Evolutionary conservation across 208 protist species (phyloP).

Genomic region (Balamuthia mandrillaris): DNA sequence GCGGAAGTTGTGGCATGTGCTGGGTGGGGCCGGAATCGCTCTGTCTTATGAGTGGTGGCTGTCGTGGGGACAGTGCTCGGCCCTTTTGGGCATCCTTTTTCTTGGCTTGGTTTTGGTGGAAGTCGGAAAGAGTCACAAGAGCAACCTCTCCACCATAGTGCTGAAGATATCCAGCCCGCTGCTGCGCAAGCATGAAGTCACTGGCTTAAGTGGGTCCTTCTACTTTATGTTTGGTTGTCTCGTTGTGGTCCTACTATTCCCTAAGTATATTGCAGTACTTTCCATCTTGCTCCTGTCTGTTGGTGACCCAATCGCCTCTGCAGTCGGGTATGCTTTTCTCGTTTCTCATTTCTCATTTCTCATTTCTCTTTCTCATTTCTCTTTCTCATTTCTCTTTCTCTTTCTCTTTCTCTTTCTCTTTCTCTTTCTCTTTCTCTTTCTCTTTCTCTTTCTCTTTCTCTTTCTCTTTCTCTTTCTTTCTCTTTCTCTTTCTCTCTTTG

Average conservation of each 20-base stretch:
- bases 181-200: slow-evolving; percentile 17
- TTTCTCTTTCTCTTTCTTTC: no score
- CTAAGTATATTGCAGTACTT: slow-evolving; percentile 31
- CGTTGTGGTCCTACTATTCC: slow-evolving; percentile 21
- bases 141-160: background rate
- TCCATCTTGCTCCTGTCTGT: background rate
- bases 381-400: no score
- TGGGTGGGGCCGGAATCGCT: slow-evolving; percentile 1
- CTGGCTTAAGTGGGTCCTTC: slow-evolving; percentile 18
- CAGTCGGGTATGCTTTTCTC: background rate
- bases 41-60: slow-evolving; percentile 8
- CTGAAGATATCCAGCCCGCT: slow-evolving; percentile 5
- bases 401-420: no score
- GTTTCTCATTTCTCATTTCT: no score
- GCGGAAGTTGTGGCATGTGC: slow-evolving; percentile 32
- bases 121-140: background rate
- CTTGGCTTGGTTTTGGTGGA: slow-evolving; percentile 9
- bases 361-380: no score
- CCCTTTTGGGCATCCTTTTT: background rate
- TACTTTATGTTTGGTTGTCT: slow-evolving; percentile 34
- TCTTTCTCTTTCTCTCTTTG: no score
- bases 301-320: slow-evolving; percentile 27
- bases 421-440: no score
- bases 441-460: no score
- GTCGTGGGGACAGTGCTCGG: background rate